phyloP scores from a whole-genome alignment of 306 rosid species.

The Clitoria ternatea region DNA sequence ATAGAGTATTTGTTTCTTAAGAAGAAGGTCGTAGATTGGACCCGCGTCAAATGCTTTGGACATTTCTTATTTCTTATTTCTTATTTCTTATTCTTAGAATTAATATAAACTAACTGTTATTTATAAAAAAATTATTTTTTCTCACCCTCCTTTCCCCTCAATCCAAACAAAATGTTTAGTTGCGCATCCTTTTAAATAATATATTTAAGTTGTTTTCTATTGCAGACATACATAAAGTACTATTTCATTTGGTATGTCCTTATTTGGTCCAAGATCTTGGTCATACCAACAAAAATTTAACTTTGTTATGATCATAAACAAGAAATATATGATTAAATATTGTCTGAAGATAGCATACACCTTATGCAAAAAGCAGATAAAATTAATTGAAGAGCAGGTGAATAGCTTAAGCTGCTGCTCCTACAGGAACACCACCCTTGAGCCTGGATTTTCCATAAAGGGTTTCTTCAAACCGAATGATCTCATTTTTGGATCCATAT shows the following conservation, averaged over 20 bases:
- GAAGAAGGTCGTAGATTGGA: constrained; percentile 46
- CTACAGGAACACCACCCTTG: constrained; percentile 85
- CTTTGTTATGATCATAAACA: constrained; percentile 21
- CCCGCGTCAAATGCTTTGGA: no score
- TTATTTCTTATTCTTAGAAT: no score
- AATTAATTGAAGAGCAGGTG: constrained; percentile 7
- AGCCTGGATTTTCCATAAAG: constrained; percentile 93
- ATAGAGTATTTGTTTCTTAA: constrained; percentile 48
- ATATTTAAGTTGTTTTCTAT: background rate
- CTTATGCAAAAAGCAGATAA: background rate
- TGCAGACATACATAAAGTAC: background rate
- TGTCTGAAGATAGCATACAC: constrained; percentile 23
- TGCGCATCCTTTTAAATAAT: background rate
- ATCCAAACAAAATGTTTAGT: no score
- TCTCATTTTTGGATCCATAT: constrained; percentile 89
- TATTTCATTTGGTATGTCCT: background rate
- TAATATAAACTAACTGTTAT: no score
- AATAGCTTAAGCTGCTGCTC: constrained; percentile 66
- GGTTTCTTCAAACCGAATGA: constrained; percentile 90
- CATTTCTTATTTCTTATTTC: no score
- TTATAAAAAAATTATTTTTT: no score
- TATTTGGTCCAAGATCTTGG: background rate
- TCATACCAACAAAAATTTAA: constrained; percentile 1
- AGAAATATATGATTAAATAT: constrained; percentile 8
- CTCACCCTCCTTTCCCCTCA: no score